Percentiles rank a stretch among this genome's conserved stretches.
These are phyloP conservation scores for Acorus calamus DNA, from an alignment of 106 monocot genomes.

Conservation along the genomic window DNA sequence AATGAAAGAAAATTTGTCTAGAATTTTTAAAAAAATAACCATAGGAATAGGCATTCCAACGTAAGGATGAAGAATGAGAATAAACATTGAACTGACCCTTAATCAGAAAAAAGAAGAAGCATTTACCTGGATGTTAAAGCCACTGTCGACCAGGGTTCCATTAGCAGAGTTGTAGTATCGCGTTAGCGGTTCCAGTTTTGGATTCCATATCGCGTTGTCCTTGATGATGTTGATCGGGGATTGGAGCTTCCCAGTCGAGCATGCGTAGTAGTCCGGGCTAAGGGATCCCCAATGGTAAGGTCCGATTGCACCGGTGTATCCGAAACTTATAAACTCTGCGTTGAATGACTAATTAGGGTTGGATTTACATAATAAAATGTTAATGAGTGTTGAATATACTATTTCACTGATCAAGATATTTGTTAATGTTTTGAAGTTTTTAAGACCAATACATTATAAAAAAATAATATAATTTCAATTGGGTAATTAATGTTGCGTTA, in stretches of 20 bases:
- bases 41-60: too few relatives aligned
- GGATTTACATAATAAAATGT: too few relatives aligned
- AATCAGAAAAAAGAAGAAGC: neutral
- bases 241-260: slow-evolving; percentile 34
- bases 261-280: slow-evolving; percentile 17
- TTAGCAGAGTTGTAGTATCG: slow-evolving; percentile 23
- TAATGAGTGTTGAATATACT: too few relatives aligned
- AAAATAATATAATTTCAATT: too few relatives aligned
- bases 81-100: neutral
- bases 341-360: too few relatives aligned
- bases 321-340: slow-evolving; percentile 13
- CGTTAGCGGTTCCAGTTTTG: slow-evolving; percentile 10
- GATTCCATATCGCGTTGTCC: neutral
- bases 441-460: too few relatives aligned
- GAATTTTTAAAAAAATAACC: too few relatives aligned
- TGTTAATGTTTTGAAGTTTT: too few relatives aligned
- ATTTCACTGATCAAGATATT: too few relatives aligned
- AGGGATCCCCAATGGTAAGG: slow-evolving; percentile 49
- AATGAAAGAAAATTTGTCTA: too few relatives aligned
- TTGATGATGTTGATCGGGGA: slow-evolving; percentile 54
- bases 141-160: slow-evolving; percentile 47
- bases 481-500: too few relatives aligned
- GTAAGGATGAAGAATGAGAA: too few relatives aligned
- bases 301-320: slow-evolving; percentile 22
- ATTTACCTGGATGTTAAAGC: slow-evolving; percentile 38